These are phyloP conservation scores for Saturnispora galanensis DNA, from an alignment of 805 yeast species.

Conservation along the genomic window DNA sequence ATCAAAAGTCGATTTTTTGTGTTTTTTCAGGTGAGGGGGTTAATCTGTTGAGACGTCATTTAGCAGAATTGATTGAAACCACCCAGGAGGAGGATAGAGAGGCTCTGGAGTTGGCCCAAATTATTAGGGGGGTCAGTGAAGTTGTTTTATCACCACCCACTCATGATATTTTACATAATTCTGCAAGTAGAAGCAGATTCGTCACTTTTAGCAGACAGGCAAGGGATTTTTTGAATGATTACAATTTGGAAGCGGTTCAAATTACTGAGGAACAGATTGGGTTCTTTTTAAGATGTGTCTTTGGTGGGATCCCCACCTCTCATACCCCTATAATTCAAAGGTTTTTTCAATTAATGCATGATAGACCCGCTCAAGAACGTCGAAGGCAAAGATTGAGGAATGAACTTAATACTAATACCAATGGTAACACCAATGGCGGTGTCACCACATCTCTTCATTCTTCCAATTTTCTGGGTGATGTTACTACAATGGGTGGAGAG, in stretches of 20 bases:
- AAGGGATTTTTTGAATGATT: slow-evolving; percentile 22
- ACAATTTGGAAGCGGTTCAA: slow-evolving; percentile 20
- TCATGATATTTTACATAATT: slow-evolving; percentile 12
- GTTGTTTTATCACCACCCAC: slow-evolving; percentile 12
- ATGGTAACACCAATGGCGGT: slow-evolving; percentile 29
- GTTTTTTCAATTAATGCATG: slow-evolving; percentile 22
- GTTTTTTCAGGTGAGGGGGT: slow-evolving; percentile 93
- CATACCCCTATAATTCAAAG: slow-evolving; percentile 25
- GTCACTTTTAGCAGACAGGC: slow-evolving; percentile 22
- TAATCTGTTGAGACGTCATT: slow-evolving; percentile 56
- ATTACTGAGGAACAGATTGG: slow-evolving; percentile 17
- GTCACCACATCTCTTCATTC: slow-evolving; percentile 18
- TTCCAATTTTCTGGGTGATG: neutral
- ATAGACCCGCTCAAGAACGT: slow-evolving; percentile 12
- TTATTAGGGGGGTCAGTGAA: slow-evolving; percentile 19
- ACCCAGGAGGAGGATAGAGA: slow-evolving; percentile 26
- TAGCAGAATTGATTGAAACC: slow-evolving; percentile 31
- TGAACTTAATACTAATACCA: slow-evolving; percentile 15
- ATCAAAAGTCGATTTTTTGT: slow-evolving; percentile 79
- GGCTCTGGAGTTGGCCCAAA: slow-evolving; percentile 24
- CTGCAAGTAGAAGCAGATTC: slow-evolving; percentile 19
- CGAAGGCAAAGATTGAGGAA: slow-evolving; percentile 7
- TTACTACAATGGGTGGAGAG: slow-evolving; percentile 4
- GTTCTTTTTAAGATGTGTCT: slow-evolving; percentile 25
- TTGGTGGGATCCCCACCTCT: slow-evolving; percentile 22